A percentile compares a stretch with the other conserved stretches of the same genome.
Evolutionary conservation across 1,284 basidiomycete genomes (phyloP).

Genomic region (Sphagnurus paluster): DNA sequence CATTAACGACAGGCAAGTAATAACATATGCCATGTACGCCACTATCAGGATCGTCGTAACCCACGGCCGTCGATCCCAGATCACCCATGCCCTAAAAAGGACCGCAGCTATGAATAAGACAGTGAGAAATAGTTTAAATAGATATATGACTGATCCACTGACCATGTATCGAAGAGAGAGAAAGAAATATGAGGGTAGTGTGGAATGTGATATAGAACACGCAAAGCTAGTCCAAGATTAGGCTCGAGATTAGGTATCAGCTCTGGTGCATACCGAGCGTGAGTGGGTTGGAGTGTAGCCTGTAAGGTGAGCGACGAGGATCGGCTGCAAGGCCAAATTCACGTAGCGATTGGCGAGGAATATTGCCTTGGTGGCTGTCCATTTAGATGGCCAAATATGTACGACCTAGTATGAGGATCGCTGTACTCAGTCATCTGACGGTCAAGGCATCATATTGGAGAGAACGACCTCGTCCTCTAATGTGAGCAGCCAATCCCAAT

Average conservation of each 20-base stretch:
- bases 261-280: neutral
- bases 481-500: constrained; percentile 22
- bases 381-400: constrained; percentile 21
- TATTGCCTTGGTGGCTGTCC: constrained; percentile 18
- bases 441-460: neutral
- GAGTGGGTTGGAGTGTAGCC: constrained; percentile 6
- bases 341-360: constrained; percentile 22
- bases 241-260: no score
- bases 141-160: neutral
- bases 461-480: constrained; percentile 18
- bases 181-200: neutral
- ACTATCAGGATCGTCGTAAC: neutral
- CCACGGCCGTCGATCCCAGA: constrained; percentile 3
- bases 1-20: neutral
- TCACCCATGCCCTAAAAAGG: constrained; percentile 2
- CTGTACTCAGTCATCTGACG: no score
- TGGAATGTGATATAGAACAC: neutral
- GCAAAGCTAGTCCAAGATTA: neutral
- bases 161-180: constrained; percentile 4
- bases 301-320: constrained; percentile 11
- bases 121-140: neutral
- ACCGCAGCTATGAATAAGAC: neutral
- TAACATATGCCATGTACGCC: neutral
- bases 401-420: no score
- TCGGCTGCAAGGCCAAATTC: constrained; percentile 15